Percentiles rank a stretch among this genome's conserved stretches.
Evolutionary conservation across 1,284 basidiomycete species (phyloP).

Genomic region (Meira nashicola): DNA sequence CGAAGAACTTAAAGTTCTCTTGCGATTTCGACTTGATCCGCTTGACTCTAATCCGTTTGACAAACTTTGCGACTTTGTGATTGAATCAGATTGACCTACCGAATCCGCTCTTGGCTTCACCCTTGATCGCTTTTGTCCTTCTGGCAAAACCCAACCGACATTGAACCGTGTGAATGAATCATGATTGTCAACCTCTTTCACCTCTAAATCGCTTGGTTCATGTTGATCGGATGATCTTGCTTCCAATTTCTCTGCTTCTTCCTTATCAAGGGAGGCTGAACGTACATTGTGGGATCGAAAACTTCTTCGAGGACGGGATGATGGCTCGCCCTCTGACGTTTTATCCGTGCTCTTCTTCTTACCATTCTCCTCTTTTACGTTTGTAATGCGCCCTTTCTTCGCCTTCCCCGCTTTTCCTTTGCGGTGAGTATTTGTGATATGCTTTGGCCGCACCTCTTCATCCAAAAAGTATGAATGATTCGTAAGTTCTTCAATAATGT

Average conservation of each 20-base stretch:
- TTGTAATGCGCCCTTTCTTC: not conserved
- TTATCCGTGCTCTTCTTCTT: not conserved
- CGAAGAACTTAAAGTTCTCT: not conserved
- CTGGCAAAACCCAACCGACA: slow-evolving; percentile 79
- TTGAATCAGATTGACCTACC: not conserved
- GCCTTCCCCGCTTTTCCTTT: not conserved
- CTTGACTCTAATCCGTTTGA: not conserved
- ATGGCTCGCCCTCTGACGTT: not conserved
- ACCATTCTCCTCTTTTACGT: not conserved
- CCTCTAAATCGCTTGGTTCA: slow-evolving; percentile 52
- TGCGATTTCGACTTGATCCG: not conserved
- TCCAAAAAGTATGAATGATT: slow-evolving; percentile 19
- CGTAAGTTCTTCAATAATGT: slow-evolving; percentile 29
- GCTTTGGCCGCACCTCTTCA: too few species aligned
- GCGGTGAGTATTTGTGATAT: not conserved
- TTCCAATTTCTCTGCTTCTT: not conserved
- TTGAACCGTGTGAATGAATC: slow-evolving; percentile 79
- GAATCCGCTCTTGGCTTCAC: slow-evolving; percentile 11
- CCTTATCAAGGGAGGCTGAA: not conserved
- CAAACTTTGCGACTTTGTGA: too few species aligned
- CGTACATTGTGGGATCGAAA: not conserved
- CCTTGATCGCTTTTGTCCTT: slow-evolving; percentile 54
- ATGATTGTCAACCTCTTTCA: slow-evolving; percentile 67
- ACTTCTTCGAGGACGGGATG: not conserved
- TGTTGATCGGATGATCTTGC: not conserved